Base-by-base conservation (phyloP, 805 yeast genomes). In the Candida nemodendra region DNA sequence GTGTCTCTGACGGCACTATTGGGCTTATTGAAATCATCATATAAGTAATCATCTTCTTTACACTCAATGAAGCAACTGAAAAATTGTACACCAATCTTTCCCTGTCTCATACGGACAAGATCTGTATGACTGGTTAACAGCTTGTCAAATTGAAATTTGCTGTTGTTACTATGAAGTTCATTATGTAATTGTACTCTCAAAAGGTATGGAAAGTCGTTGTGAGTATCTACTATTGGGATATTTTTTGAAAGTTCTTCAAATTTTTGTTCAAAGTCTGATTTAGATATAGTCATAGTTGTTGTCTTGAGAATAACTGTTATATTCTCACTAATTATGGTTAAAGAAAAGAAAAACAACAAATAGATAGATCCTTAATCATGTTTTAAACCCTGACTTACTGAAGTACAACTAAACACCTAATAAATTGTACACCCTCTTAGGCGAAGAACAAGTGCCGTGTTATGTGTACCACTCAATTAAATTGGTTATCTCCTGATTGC, bases 161-260 rank as follows among this genome's bases (percentile, higher is more conserved):
- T n/a, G n/a, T 21, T 11, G 11, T 21, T 11, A 21, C 11, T 21
- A 38, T 65, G 65, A 38, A 68, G 50, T 51, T 70, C 66, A 43
- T 71, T 66, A 42, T 71, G 73, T 6, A 71, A 57, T 41, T 73
- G 76, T 19, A 57, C 58, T 39, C 79, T 56, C 32, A 73, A 42
- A 12, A 66, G 51, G 42, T 70, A 74, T 4, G 79, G 78, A 44
- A 75, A 68, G 47, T 75, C 79, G 41, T 74, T 74, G 47, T 75
- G 80, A 1, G 76, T 68, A 47, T 74, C 80, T 3, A 69, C 64
- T 3, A 74, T 57, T 1, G 79, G 78, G 4, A 43, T 40, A 4
- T 22, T 38, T 23, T 49, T 40, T 13, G 32, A 19, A 3, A 57
- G 38, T 13, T 24, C 18, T n/a, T 47, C 46, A 22, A 56, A 56